Base-by-base conservation (phyloP, 1,284 basidiomycete genomes). In the Spongispora temasekensis region DNA sequence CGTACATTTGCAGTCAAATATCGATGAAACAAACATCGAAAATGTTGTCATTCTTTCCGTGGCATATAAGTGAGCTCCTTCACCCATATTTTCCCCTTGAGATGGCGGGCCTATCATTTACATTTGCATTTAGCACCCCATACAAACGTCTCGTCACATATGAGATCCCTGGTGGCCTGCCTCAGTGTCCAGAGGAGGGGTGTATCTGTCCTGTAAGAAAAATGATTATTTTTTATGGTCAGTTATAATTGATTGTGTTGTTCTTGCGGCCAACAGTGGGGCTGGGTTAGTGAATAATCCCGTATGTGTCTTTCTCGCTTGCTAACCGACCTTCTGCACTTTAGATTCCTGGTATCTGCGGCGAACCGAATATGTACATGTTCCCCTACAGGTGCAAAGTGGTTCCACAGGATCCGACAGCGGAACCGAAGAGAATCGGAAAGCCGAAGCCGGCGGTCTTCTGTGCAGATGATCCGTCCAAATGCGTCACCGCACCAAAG, bases 401-500 rank as follows among this genome's bases (percentile, higher is more conserved):
- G 19, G 23, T 34, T 5, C 6, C 52, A n/a, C n/a, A n/a, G 0
- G 57, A 55, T 40, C 19, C 30, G 34, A 27, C 53, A 0, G 1
- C 57, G 3, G n/a, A n/a, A n/a, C 7, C 50, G 8, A 68, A 27
- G 61, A 59, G 9, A 5, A 51, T 67, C 9, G 67, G 57, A 30
- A 6, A 0, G 0, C 68, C 66, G 1, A 0, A 30, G 13, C 7
- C 34, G 2, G 1, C 64, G 3, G 10, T 17, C 5, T 70, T 52
- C 46, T 67, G 66, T 25, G 37, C 28, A 42, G 61, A 44, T 1
- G 53, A 67, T 13, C 3, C 1, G 9, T 34, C 27, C 2, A 5
- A 31, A 13, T 67, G 68, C 19, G 40, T 57, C 0, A 0, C 8
- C n/a, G 66, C 68, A 19, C 46, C 66, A 13, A 67, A 67, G 56